Conservation (phyloP, 805 yeast genomes). For the Scheffersomyces lignosus region DNA sequence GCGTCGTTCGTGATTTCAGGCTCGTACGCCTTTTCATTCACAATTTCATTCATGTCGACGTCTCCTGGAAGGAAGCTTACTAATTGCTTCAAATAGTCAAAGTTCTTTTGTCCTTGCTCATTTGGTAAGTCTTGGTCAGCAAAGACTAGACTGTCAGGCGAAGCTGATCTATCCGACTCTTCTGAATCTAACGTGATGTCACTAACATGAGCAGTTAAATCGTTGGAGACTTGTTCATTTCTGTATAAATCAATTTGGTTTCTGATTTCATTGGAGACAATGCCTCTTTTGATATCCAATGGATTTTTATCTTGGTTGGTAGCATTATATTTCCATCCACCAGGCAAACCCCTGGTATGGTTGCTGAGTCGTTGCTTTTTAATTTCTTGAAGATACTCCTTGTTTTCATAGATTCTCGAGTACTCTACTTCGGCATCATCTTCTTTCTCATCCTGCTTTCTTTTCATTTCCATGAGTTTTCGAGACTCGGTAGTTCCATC, state of each 20-base stretch:
- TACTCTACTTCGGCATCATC: conserved; percentile 36
- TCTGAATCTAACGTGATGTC: conserved; percentile 34
- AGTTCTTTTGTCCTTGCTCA: conserved; percentile 15
- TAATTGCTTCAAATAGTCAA: conserved; percentile 35
- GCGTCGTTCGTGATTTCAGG: conserved; percentile 52
- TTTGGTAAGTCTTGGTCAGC: conserved; percentile 8
- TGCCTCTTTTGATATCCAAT: conserved; percentile 26
- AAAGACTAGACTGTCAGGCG: conserved; percentile 11
- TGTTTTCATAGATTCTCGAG: conserved; percentile 30
- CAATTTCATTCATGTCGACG: conserved; percentile 34
- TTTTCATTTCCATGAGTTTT: conserved; percentile 37
- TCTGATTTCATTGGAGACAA: conserved; percentile 32
- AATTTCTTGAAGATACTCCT: conserved; percentile 28
- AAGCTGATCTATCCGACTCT: conserved; percentile 11
- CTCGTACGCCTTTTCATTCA: conserved; percentile 68
- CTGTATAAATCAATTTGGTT: conserved; percentile 22
- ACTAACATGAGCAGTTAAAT: conserved; percentile 26
- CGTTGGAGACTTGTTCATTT: conserved; percentile 20
- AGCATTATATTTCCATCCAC: conserved; percentile 31
- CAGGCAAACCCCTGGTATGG: conserved; percentile 35
- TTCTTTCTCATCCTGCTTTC: conserved; percentile 41
- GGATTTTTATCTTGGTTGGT: conserved; percentile 15
- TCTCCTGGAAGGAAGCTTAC: conserved; percentile 33
- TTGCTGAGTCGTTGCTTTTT: conserved; percentile 33
- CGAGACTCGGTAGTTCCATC: conserved; percentile 11